Base-by-base conservation (phyloP, 73 alveolate species). In the Tetrahymena borealis region DNA sequence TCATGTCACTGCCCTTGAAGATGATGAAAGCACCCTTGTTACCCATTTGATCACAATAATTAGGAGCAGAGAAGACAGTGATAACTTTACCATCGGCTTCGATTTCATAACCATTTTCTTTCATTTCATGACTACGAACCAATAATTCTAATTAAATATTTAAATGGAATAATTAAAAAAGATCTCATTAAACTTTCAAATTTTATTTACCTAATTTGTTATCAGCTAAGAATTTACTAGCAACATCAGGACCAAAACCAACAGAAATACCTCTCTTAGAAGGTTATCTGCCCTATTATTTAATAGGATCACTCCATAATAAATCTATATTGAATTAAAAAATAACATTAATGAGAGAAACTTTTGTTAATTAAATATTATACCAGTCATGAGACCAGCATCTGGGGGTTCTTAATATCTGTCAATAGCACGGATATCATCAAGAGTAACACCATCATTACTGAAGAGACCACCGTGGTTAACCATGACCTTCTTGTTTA, bases 401-500 rank as follows among this genome's bases (percentile, higher is more conserved):
- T 98, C 99, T 0, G 98, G 99, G 12, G 99, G 99, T 91, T 98
- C 99, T 91, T 97, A 94, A 78, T 95, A 94, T 93, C 99, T 98
- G 91, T 97, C 96, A 31, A 96, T 93, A 91, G 97, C 97, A 41
- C 96, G 96, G 78, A 98, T 94, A 32, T 98, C 99, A 20, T 94
- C 97, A 11, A 98, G 94, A 39, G 96, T 98, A 20, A 98, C 99
- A 78, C 99, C 99, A 92, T 98, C 99, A 92, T 97, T 96, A 37
- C 98, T 90, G 95, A 98, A 98, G 33, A 99, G 98, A 35, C 99
- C 99, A 31, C 99, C 99, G 92, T 99, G 99, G 38, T 96, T 96
- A 28, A 99, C 99, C 92, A 98, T 94, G 32, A 98, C 99, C 95
- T 96, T 95, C 40, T 94, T 94, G 94, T 98, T 98, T 93, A 99